Evolutionary conservation across 1,139 yeast species (phyloP).

Genomic region (Kodamaea derodonti): DNA sequence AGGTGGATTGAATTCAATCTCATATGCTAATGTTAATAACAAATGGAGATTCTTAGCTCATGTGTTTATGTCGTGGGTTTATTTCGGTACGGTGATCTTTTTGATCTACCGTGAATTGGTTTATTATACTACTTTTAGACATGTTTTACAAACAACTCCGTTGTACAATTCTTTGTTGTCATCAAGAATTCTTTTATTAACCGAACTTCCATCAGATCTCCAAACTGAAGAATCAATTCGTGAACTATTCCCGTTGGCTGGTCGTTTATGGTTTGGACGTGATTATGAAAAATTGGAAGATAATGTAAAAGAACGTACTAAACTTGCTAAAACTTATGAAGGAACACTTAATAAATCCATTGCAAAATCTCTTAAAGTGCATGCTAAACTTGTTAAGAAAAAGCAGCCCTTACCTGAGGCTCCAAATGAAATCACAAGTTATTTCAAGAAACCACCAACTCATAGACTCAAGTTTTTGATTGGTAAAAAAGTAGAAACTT

Average conservation of each 20-base stretch:
- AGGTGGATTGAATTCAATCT: slow-evolving; percentile 54
- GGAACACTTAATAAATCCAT: slow-evolving; percentile 53
- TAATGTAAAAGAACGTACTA: slow-evolving; percentile 52
- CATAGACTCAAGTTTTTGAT: slow-evolving; percentile 53
- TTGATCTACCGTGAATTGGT: slow-evolving; percentile 68
- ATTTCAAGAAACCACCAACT: slow-evolving; percentile 68
- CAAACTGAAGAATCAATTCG: slow-evolving; percentile 51
- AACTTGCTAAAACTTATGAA: slow-evolving; percentile 56
- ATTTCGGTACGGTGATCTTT: slow-evolving; percentile 55
- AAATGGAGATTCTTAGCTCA: slow-evolving; percentile 67
- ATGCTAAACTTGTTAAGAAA: slow-evolving; percentile 55
- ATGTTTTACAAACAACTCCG: slow-evolving; percentile 67
- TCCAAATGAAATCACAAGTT: slow-evolving; percentile 31
- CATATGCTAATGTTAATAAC: slow-evolving; percentile 60
- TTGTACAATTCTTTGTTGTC: slow-evolving; percentile 62
- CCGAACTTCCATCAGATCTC: slow-evolving; percentile 44
- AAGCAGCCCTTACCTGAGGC: slow-evolving; percentile 46
- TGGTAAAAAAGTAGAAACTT: slow-evolving; percentile 84
- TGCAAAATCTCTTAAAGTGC: slow-evolving; percentile 52
- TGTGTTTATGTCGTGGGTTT: slow-evolving; percentile 66
- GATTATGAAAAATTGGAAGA: slow-evolving; percentile 51
- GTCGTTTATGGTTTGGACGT: slow-evolving; percentile 60
- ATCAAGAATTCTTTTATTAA: slow-evolving; percentile 63
- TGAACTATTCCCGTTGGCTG: slow-evolving; percentile 56
- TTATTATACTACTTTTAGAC: slow-evolving; percentile 64